Percentiles rank a stretch among this genome's conserved stretches.
Evolutionary conservation across 176 grass and related monocot genomes (phyloP).

Genomic region (Zea luxurians): DNA sequence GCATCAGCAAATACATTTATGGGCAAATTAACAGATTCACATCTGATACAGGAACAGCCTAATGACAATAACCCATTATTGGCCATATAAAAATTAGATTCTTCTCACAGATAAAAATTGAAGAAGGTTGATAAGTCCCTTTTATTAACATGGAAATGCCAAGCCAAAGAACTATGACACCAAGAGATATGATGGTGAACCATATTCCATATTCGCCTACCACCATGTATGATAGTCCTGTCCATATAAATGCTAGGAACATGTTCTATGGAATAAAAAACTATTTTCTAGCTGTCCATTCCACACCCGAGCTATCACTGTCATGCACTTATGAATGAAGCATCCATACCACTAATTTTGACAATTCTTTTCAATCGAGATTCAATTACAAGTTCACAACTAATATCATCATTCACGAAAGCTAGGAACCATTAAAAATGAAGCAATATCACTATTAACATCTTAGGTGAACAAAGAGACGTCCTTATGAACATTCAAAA

Average conservation of each 20-base stretch:
- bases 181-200: constrained; percentile 1
- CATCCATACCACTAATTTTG: background rate
- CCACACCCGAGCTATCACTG: background rate
- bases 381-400: background rate
- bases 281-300: background rate
- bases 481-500: background rate
- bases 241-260: background rate
- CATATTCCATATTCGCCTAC: background rate
- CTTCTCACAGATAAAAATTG: background rate
- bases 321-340: background rate
- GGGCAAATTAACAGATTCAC: background rate
- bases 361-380: background rate
- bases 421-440: no score
- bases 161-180: background rate
- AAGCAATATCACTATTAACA: background rate
- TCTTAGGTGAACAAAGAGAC: background rate
- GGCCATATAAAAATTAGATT: background rate
- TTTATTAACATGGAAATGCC: background rate
- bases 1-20: background rate
- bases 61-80: background rate
- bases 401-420: no score
- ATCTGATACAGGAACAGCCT: background rate
- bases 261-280: constrained; percentile 6
- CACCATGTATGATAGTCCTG: background rate
- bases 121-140: background rate